These are phyloP conservation scores for Pseudocercospora cruenta DNA, from an alignment of 2,329 filamentous ascomycete genomes.

Conservation along the genomic window DNA sequence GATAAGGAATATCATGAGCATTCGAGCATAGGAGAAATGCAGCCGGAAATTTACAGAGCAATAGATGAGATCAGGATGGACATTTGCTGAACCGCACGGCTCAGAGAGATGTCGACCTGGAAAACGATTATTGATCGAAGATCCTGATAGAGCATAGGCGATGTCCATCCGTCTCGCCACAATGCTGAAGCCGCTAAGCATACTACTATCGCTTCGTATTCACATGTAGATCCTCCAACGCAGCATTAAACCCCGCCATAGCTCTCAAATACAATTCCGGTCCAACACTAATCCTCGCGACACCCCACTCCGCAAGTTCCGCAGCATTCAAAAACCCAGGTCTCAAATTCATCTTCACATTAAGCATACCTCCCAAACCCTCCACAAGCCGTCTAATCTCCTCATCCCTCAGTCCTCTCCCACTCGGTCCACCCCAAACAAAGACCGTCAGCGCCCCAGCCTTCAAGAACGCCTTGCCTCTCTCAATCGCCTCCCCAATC, in stretches of 20 bases:
- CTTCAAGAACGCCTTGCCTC: constrained; percentile 61
- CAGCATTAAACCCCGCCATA: constrained; percentile 21
- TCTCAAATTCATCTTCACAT: constrained; percentile 50
- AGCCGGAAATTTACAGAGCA: no score
- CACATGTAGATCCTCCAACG: constrained; percentile 8
- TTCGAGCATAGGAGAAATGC: no score
- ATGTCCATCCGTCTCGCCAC: no score
- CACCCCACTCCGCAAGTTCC: constrained; percentile 49
- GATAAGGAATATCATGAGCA: no score
- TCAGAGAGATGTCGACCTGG: no score
- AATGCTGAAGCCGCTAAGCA: no score
- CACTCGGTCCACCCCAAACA: constrained; percentile 59
- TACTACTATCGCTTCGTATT: neutral
- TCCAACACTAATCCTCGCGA: constrained; percentile 61
- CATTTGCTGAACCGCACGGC: no score
- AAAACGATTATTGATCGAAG: no score
- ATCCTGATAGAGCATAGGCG: no score
- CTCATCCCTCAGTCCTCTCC: constrained; percentile 48
- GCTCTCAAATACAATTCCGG: constrained; percentile 39
- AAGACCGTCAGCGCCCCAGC: constrained; percentile 64
- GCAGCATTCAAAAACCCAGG: constrained; percentile 44
- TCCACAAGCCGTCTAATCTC: constrained; percentile 55
- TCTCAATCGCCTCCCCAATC: constrained; percentile 55
- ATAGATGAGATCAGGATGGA: no score
- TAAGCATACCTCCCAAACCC: constrained; percentile 55